Base-by-base conservation (phyloP, 768 basidiomycete species). In the Boletus vinaceobasis region DNA sequence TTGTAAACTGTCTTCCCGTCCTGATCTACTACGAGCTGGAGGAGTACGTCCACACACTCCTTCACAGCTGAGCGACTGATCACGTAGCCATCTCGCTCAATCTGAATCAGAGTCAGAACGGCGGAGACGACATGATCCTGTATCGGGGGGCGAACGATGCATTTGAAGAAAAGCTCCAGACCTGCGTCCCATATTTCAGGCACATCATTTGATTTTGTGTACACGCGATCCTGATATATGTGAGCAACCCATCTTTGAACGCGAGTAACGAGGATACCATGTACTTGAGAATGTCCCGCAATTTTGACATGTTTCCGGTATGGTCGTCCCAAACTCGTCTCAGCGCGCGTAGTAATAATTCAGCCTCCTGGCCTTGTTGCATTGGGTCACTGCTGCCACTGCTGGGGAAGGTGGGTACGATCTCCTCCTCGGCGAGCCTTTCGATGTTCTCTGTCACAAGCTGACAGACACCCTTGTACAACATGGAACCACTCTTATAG, bases 241-340 rank as follows among this genome's bases (percentile, higher is more conserved):
- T 67, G 48, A 63, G 62, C 48, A 57, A 46, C 51, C n/a, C 48
- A 52, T 47, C 38, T 17, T 7, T n/a, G 23, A 49, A 32, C 10
- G 14, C 40, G 29, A 55, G 35, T 17, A 35, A 47, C 36, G 19
- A 82, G 52, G 19, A 35, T 63, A 97, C 97, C 94, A 99, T 97
- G 67, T 99, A 99, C 66, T 90, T 93, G 60, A 98, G 76, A 39
- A 99, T 83, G 70, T 94, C 93, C 11, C 87, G 83, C 55, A 99
- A 70, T 69, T 95, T 91, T 27, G 80, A 75, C 90, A 98, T 91
- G 68, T 86, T 92, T 11, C 86, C 84, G 5, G 78, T 85, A 71
- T 99, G 97, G 67, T 98, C 93, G 52, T 95, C 90, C 95, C 97
- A 98, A 0, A 96, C 88, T 31, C 81, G 80, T 66, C 83, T 82